Conservation (phyloP, 495 filamentous ascomycete species). For the Penicillium lividum region DNA sequence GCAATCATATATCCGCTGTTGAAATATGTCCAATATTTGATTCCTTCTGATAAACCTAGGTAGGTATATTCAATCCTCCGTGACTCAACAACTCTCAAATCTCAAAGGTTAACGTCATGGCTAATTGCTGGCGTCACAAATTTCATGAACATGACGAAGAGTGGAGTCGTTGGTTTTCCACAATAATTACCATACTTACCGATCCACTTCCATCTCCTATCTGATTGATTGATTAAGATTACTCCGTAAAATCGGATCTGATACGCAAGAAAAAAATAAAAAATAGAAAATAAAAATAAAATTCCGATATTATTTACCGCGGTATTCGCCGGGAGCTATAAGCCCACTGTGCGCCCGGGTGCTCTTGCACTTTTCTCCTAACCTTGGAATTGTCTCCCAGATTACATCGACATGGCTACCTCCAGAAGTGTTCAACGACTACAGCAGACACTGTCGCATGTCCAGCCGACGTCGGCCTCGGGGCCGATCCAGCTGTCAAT, state of each 20-base stretch:
- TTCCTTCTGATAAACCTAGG: not conserved
- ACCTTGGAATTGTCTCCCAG: not conserved
- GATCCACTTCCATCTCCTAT: not conserved
- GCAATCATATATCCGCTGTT: too few relatives aligned
- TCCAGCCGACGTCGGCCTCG: conserved; percentile 24
- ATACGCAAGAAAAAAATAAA: conserved; percentile 7
- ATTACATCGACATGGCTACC: conserved; percentile 26
- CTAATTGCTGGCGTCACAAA: not conserved
- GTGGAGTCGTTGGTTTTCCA: not conserved
- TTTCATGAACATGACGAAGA: not conserved
- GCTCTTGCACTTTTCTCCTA: not conserved
- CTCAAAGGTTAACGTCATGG: not conserved
- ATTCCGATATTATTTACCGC: not conserved
- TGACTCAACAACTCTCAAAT: too few relatives aligned
- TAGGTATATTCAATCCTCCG: not conserved
- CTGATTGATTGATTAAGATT: conserved; percentile 7
- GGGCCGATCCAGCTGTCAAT: conserved; percentile 42
- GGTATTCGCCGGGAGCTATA: conserved; percentile 5
- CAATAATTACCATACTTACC: conserved; percentile 1
- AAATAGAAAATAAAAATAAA: not conserved
- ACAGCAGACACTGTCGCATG: conserved; percentile 41
- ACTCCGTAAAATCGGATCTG: conserved; percentile 9
- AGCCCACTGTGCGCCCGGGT: conserved; percentile 1
- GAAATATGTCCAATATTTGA: not conserved
- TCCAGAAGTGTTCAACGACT: conserved; percentile 34